phyloP scores from a whole-genome alignment of 2,329 filamentous ascomycete species.

The Fusarium protoensiforme region DNA sequence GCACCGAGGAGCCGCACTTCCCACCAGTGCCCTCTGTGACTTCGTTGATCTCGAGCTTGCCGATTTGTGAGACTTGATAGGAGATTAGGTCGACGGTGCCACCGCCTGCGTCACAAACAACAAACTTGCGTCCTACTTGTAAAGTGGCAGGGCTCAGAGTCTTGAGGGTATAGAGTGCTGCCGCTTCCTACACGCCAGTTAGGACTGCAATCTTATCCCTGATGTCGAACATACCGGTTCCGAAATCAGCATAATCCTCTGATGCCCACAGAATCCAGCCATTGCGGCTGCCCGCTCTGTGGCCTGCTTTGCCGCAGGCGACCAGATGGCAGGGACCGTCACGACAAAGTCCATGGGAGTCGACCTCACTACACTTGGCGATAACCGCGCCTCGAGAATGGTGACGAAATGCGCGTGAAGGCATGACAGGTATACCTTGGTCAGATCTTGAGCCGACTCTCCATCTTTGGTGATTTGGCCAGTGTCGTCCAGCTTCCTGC shows the following conservation, averaged over 20 bases:
- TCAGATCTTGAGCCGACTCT: constrained; percentile 50
- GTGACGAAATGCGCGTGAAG: constrained; percentile 61
- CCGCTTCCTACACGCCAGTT: constrained; percentile 55
- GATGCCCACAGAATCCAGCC: constrained; percentile 53
- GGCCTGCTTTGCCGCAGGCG: constrained; percentile 62
- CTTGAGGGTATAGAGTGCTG: constrained; percentile 61
- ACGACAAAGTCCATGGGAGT: constrained; percentile 65
- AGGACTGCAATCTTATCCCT: constrained; percentile 5
- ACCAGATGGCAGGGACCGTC: constrained; percentile 70
- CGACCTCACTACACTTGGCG: constrained; percentile 53
- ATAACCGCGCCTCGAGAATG: constrained; percentile 56
- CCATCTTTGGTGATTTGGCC: constrained; percentile 44
- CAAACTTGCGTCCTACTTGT: constrained; percentile 59
- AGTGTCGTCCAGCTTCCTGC: constrained; percentile 51
- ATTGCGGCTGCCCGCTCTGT: constrained; percentile 55
- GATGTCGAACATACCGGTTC: constrained; percentile 54
- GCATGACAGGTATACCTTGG: constrained; percentile 57
- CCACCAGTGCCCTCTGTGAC: constrained; percentile 61
- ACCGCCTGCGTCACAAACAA: constrained; percentile 66
- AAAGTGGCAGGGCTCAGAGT: constrained; percentile 55
- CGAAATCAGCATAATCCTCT: constrained; percentile 59
- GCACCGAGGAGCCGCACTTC: constrained; percentile 60
- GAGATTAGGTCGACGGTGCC: constrained; percentile 66
- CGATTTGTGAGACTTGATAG: constrained; percentile 58
- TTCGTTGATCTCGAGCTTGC: constrained; percentile 59